Percentiles rank a stretch among this genome's conserved stretches.
These are phyloP conservation scores for Flaveria bidentis DNA, from an alignment of 129 eudicot species.

Conservation along the genomic window DNA sequence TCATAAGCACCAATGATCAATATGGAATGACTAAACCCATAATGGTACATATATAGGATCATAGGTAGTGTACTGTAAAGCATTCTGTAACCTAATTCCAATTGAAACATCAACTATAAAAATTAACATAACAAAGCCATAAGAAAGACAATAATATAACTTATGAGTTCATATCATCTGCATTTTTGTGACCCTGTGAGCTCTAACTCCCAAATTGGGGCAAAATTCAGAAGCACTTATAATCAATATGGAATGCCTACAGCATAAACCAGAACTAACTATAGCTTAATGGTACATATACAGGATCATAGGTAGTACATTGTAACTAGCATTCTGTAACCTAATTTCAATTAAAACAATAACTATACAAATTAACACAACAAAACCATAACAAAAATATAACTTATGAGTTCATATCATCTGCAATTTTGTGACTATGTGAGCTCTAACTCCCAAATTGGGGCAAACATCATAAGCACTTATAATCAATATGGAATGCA, in stretches of 20 bases:
- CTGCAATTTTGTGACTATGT: background rate
- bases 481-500: background rate
- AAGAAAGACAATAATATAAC: background rate
- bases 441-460: slow-evolving; percentile 12
- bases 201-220: slow-evolving; percentile 6
- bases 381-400: background rate
- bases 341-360: background rate
- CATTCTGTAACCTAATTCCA: background rate
- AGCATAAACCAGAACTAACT: background rate
- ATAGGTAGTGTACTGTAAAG: background rate
- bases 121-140: background rate
- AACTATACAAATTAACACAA: background rate
- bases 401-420: background rate
- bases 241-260: background rate
- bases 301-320: background rate
- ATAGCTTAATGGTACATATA: background rate
- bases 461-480: background rate
- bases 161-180: background rate
- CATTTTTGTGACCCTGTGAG: slow-evolving; percentile 1
- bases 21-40: background rate
- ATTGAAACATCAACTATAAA: background rate
- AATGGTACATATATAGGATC: background rate
- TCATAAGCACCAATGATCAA: background rate
- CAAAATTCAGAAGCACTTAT: background rate
- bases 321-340: slow-evolving; percentile 7